Conservation (phyloP, 2,329 filamentous ascomycete genomes). For the Epichloe gansuensis region DNA sequence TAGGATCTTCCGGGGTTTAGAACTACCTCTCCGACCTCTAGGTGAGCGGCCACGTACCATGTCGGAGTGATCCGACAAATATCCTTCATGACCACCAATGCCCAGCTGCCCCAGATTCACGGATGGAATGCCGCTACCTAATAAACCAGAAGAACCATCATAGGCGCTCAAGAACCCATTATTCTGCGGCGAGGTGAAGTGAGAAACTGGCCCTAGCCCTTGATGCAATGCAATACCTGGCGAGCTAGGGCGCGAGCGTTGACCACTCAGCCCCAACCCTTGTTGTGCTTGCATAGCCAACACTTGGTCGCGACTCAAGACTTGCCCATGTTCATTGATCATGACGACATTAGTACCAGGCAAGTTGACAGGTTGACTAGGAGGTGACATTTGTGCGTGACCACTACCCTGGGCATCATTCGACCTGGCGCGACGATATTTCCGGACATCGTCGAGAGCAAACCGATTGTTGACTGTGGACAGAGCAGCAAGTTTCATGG, state of each 20-base stretch:
- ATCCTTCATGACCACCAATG: slow-evolving; percentile 62
- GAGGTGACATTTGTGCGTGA: slow-evolving; percentile 54
- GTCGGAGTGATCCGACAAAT: slow-evolving; percentile 88
- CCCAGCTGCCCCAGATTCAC: slow-evolving; percentile 64
- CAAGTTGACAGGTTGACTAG: slow-evolving; percentile 48
- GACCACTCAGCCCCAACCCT: slow-evolving; percentile 47
- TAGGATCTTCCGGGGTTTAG: slow-evolving; percentile 98
- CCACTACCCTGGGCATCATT: slow-evolving; percentile 60
- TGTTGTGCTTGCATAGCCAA: slow-evolving; percentile 64
- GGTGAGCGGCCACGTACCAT: slow-evolving; percentile 84
- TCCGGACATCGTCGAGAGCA: slow-evolving; percentile 89
- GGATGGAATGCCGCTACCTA: slow-evolving; percentile 56
- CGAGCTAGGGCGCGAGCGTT: slow-evolving; percentile 78
- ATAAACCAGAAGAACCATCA: slow-evolving; percentile 59
- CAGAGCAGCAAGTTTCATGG: slow-evolving; percentile 94
- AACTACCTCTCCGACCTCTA: slow-evolving; percentile 82
- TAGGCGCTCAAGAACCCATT: slow-evolving; percentile 91
- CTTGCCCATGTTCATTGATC: slow-evolving; percentile 87
- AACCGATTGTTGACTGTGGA: slow-evolving; percentile 98
- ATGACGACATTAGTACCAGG: slow-evolving; percentile 74
- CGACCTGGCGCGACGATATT: slow-evolving; percentile 84
- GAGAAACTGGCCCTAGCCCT: slow-evolving; percentile 48
- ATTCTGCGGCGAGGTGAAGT: slow-evolving; percentile 79
- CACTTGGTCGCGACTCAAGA: slow-evolving; percentile 75
- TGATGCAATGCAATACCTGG: slow-evolving; percentile 74